These are phyloP conservation scores for Psophocarpus tetragonolobus DNA, from an alignment of 306 rosid genomes.

Conservation along the genomic window DNA sequence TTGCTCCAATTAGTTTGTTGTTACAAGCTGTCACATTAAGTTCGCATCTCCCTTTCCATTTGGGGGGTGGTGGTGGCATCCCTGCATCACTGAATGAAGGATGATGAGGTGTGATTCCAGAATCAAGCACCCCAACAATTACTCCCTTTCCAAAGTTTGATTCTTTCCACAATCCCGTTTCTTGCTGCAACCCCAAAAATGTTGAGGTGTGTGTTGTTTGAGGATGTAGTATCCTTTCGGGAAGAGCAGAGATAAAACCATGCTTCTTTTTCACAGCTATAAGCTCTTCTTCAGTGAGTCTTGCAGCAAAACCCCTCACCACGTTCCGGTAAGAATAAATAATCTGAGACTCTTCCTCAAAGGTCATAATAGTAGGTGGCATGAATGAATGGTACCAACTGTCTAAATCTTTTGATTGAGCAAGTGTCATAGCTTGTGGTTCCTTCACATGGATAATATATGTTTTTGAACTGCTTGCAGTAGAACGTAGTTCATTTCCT, in stretches of 20 bases:
- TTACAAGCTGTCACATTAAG: slow-evolving; percentile 56
- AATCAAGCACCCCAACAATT: slow-evolving; percentile 70
- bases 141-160: slow-evolving; percentile 68
- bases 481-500: slow-evolving; percentile 22
- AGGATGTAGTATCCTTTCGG: slow-evolving; percentile 36
- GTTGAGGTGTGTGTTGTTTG: slow-evolving; percentile 70
- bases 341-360: slow-evolving; percentile 30
- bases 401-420: slow-evolving; percentile 38
- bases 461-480: slow-evolving; percentile 41
- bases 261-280: slow-evolving; percentile 43
- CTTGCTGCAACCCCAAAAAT: slow-evolving; percentile 61
- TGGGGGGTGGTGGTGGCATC: slow-evolving; percentile 64
- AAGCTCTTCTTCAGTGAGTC: slow-evolving; percentile 52
- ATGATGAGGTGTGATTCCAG: slow-evolving; percentile 59
- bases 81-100: slow-evolving; percentile 70
- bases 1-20: slow-evolving; percentile 78
- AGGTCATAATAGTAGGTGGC: slow-evolving; percentile 40
- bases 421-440: slow-evolving; percentile 40
- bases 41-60: slow-evolving; percentile 82
- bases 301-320: slow-evolving; percentile 69
- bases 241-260: slow-evolving; percentile 61
- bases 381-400: slow-evolving; percentile 66
- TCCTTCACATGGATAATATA: slow-evolving; percentile 54
- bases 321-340: slow-evolving; percentile 54
- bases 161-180: slow-evolving; percentile 57